A percentile compares a stretch with the other conserved stretches of the same genome.
These are phyloP conservation scores for Tylopilus plumbeoviolaceoides DNA, from an alignment of 768 basidiomycete species.

Conservation along the genomic window DNA sequence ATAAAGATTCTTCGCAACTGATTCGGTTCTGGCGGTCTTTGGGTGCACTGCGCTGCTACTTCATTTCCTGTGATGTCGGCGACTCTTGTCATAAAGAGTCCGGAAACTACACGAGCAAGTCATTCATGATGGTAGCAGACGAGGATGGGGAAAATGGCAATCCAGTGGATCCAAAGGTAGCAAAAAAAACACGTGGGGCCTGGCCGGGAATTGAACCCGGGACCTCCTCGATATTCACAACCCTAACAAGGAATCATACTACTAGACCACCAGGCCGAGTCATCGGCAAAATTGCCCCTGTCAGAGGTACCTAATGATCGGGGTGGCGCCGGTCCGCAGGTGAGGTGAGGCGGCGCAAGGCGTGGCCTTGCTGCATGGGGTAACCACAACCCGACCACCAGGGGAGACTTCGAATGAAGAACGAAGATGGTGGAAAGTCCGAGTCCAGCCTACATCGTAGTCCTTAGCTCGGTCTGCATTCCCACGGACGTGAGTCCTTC, in stretches of 20 bases:
- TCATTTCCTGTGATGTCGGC: constrained; percentile 28
- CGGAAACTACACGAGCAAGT: neutral
- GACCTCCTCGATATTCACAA: constrained; percentile 59
- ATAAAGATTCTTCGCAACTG: constrained; percentile 8
- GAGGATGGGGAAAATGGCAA: neutral
- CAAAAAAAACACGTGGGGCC: constrained; percentile 36
- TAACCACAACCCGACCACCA: neutral
- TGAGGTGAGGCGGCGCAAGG: too few relatives aligned
- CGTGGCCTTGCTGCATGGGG: neutral
- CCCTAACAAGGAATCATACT: constrained; percentile 67
- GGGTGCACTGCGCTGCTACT: constrained; percentile 22
- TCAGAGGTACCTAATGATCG: neutral
- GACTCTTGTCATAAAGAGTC: constrained; percentile 19
- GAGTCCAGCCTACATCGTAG: neutral
- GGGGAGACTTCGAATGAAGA: neutral
- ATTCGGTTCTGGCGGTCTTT: constrained; percentile 8
- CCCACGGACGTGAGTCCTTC: neutral
- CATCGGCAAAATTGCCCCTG: neutral
- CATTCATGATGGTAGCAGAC: neutral
- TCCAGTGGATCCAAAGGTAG: constrained; percentile 4
- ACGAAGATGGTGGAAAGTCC: neutral
- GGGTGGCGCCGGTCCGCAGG: too few relatives aligned
- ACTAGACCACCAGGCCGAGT: constrained; percentile 60
- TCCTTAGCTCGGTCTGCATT: neutral
- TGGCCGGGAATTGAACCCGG: constrained; percentile 86